phyloP scores from a whole-genome alignment of 1,284 basidiomycete species.

The Cutaneotrichosporon spelunceum region DNA sequence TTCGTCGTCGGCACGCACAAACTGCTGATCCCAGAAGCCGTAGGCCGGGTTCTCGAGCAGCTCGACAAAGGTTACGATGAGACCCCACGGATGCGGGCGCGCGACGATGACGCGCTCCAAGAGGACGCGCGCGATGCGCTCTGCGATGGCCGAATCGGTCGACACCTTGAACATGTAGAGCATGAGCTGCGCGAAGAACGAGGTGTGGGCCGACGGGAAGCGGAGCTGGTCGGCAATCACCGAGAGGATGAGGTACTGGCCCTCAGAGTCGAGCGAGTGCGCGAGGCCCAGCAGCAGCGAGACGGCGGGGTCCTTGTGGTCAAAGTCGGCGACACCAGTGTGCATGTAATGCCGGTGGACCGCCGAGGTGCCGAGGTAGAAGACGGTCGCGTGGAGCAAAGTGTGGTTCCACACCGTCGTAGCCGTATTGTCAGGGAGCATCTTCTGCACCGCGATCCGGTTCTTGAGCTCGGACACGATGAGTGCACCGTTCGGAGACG shows the following conservation, averaged over 20 bases:
- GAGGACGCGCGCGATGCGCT: constrained; percentile 86
- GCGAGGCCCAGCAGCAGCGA: constrained; percentile 77
- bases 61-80: constrained; percentile 89
- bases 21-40: constrained; percentile 52
- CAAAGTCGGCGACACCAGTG: constrained; percentile 73
- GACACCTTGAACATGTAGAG: constrained; percentile 69
- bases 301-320: constrained; percentile 74
- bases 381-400: constrained; percentile 86
- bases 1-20: constrained; percentile 47
- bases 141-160: constrained; percentile 59
- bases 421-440: constrained; percentile 54
- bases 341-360: constrained; percentile 74
- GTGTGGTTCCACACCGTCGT: constrained; percentile 78
- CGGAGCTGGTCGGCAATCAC: constrained; percentile 90
- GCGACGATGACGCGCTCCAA: constrained; percentile 90
- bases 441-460: constrained; percentile 61
- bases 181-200: constrained; percentile 88
- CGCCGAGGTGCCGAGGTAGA: constrained; percentile 88
- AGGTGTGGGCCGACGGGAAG: constrained; percentile 93
- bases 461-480: constrained; percentile 78
- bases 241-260: constrained; percentile 87
- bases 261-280: constrained; percentile 82
- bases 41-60: constrained; percentile 48
- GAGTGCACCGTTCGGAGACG: constrained; percentile 55
- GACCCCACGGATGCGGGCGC: constrained; percentile 96